Percentiles rank a stretch among this genome's conserved stretches.
Evolutionary conservation across 2,329 filamentous ascomycete species (phyloP).

Genomic region (Ceratocystis albifundus): DNA sequence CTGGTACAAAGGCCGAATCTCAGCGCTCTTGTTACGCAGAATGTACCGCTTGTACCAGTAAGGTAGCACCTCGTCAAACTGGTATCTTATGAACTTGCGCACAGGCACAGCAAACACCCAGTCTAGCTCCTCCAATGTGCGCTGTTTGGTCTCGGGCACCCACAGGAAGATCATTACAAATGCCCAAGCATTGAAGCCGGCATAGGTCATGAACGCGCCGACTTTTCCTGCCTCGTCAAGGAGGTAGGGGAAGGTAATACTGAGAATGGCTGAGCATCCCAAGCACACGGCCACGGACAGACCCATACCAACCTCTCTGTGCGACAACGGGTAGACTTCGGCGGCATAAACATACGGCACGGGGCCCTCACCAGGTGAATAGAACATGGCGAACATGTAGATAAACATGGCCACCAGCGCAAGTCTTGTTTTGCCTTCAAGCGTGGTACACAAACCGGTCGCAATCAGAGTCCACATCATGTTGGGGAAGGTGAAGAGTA

Average conservation of each 20-base stretch:
- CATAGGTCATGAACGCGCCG: constrained; percentile 40
- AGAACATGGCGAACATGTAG: constrained; percentile 54
- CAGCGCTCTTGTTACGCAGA: constrained; percentile 21
- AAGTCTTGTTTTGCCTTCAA: constrained; percentile 36
- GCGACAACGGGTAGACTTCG: constrained; percentile 53
- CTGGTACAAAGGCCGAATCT: constrained; percentile 21
- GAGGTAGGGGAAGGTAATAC: constrained; percentile 42
- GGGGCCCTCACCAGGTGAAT: constrained; percentile 52
- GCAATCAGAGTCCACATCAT: constrained; percentile 49
- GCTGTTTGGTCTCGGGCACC: constrained; percentile 49
- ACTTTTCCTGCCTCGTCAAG: constrained; percentile 27
- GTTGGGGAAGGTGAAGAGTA: constrained; percentile 55
- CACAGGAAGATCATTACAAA: constrained; percentile 46
- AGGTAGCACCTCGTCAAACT: constrained; percentile 32
- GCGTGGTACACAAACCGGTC: constrained; percentile 33
- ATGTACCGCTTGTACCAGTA: constrained; percentile 31
- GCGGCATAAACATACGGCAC: constrained; percentile 50
- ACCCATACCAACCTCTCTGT: constrained; percentile 53
- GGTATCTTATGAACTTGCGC: constrained; percentile 34
- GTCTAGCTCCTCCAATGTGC: constrained; percentile 41
- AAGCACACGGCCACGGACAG: constrained; percentile 51
- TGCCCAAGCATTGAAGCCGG: constrained; percentile 44
- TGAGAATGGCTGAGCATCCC: constrained; percentile 42
- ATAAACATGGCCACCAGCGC: constrained; percentile 49
- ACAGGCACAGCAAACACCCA: constrained; percentile 37